Base-by-base conservation (phyloP, 179 eudicot genomes). In the Spergularia azorica region DNA sequence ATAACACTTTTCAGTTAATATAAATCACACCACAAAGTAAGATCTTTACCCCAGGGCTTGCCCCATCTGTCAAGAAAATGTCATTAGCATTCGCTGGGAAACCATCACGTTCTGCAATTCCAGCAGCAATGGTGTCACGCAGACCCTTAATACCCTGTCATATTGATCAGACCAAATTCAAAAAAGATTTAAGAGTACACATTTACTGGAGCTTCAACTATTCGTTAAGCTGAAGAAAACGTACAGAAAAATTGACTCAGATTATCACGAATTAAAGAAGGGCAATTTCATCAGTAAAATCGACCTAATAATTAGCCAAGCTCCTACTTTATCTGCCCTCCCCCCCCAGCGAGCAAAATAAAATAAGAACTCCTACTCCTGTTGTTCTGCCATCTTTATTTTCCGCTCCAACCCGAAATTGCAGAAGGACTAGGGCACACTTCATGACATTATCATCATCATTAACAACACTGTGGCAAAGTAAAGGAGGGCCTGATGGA, bases 51-150 rank as follows among this genome's bases (percentile, higher is more conserved):
- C 76, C 89, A 39, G 87, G 89, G 77, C 87, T 83, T 78, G 98
- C 97, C 74, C 98, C 98, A 84, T 93, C 98, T 32, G 97, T 95
- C 89, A 95, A 85, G 87, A 93, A 95, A 68, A 95, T 83, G 80
- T 95, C 97, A 80, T 91, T 89, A 56, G 98, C 89, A 86, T 91
- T 88, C 73, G 90, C 87, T 66, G 97, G 91, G 84, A 85, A 93
- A 56, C 97, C 93, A 87, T 95, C 98, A 79, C 97, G 95, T 62
- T 85, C 93, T 86, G 90, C 97, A 68, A 95, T 95, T 67, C 97
- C 98, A 79, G 92, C 86, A 76, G 93, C 93, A 76, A 95, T 95
- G 38, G 93, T 70, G 76, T 95, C 98, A 75, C 97, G 93, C 51
- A 95, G 78, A 75, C 97, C 97, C 86, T 95, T 90, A 62, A 93